A percentile compares a stretch with the other conserved stretches of the same genome.
phyloP scores from a whole-genome alignment of 225 moss, liverwort and hornwort genomes.

The Polytrichum formosum region DNA sequence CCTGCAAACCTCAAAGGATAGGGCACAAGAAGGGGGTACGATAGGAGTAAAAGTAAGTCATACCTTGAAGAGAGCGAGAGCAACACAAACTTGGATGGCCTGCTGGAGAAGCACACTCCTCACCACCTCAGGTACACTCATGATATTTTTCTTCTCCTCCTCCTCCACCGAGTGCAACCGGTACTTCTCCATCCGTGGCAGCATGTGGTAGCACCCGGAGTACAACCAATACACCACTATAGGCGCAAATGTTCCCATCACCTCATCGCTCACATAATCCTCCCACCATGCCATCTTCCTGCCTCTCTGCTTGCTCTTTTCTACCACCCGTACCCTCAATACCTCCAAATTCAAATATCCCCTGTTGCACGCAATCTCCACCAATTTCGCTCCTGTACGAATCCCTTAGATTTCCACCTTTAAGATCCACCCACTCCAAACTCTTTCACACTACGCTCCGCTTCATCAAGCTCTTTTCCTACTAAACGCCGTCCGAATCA shows the following conservation, averaged over 20 bases:
- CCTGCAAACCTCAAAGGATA: too few relatives aligned
- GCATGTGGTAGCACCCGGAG: slow-evolving; percentile 75
- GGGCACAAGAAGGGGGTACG: too few relatives aligned
- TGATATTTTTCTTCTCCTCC: slow-evolving; percentile 75
- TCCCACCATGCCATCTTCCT: slow-evolving; percentile 58
- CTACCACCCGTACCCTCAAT: not conserved
- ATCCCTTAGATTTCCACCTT: too few relatives aligned
- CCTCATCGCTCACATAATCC: slow-evolving; percentile 64
- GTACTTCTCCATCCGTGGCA: slow-evolving; percentile 58
- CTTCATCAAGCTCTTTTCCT: too few relatives aligned
- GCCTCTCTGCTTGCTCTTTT: not conserved
- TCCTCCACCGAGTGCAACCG: slow-evolving; percentile 89
- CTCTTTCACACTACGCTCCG: too few relatives aligned
- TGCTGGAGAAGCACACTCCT: slow-evolving; percentile 89
- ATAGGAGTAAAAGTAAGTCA: too few relatives aligned
- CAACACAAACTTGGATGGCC: slow-evolving; percentile 68
- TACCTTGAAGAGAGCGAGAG: slow-evolving; percentile 72
- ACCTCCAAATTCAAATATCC: too few relatives aligned
- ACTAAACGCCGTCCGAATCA: too few relatives aligned
- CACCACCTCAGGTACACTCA: slow-evolving; percentile 65
- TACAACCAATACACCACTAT: slow-evolving; percentile 90
- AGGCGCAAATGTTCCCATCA: slow-evolving; percentile 76
- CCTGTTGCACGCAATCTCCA: too few relatives aligned
- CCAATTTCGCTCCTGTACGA: too few relatives aligned
- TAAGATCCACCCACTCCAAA: too few relatives aligned